Percentiles rank a stretch among this genome's conserved stretches.
Conservation (phyloP, 2,329 filamentous ascomycete species). For the Stemphylium beticola region DNA sequence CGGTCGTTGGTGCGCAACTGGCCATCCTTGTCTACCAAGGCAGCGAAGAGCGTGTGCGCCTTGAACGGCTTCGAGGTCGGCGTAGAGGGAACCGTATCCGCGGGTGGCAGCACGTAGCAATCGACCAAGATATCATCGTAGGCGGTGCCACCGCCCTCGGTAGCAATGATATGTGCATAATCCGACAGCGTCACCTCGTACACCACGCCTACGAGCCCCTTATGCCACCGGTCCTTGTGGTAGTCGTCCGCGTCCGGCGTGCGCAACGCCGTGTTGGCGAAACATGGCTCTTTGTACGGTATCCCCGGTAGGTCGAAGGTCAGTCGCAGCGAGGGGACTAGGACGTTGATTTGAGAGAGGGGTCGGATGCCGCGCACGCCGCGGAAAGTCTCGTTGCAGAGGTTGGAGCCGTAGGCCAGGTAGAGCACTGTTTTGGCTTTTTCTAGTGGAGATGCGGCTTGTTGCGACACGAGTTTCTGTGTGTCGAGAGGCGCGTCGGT, state of each 20-base stretch:
- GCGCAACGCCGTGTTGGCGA: constrained; percentile 77
- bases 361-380: constrained; percentile 80
- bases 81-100: constrained; percentile 66
- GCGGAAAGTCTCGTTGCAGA: constrained; percentile 79
- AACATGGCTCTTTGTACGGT: constrained; percentile 89
- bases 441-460: constrained; percentile 23
- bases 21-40: constrained; percentile 43
- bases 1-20: constrained; percentile 42
- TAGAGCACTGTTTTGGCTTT: constrained; percentile 48
- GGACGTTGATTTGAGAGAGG: constrained; percentile 79
- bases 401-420: constrained; percentile 86
- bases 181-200: constrained; percentile 89
- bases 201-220: constrained; percentile 87
- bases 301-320: constrained; percentile 86
- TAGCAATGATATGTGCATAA: constrained; percentile 84
- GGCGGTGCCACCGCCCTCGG: constrained; percentile 84
- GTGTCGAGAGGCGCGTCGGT: constrained; percentile 34
- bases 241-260: constrained; percentile 47
- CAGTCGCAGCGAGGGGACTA: constrained; percentile 76
- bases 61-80: constrained; percentile 72
- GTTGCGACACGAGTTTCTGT: constrained; percentile 20
- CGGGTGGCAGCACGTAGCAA: constrained; percentile 71
- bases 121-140: constrained; percentile 84
- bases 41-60: constrained; percentile 83
- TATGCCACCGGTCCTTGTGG: constrained; percentile 71